A percentile compares a stretch with the other conserved stretches of the same genome.
Evolutionary conservation across 306 rosid species (phyloP).

Genomic region (Dicorynia guianensis): DNA sequence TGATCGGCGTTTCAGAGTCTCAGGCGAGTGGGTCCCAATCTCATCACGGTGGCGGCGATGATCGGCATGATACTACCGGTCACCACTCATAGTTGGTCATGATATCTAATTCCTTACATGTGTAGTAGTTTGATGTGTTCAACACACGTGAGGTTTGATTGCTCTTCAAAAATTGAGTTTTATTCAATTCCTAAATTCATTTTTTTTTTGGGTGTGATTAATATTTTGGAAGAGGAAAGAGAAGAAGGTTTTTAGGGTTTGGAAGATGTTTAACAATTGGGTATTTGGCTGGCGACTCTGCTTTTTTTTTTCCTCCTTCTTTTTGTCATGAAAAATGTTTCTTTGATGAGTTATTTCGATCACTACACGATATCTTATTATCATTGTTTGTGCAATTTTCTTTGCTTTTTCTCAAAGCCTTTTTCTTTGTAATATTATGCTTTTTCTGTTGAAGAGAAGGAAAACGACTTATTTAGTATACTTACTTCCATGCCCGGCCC

Average conservation of each 20-base stretch:
- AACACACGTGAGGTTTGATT: constrained; percentile 82
- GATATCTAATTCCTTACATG: constrained; percentile 43
- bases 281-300: constrained; percentile 36
- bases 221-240: constrained; percentile 37
- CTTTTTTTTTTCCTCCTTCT: constrained; percentile 2
- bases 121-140: constrained; percentile 66
- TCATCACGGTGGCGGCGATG: constrained; percentile 60
- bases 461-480: constrained; percentile 36
- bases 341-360: constrained; percentile 34
- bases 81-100: constrained; percentile 64
- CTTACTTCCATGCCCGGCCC: constrained; percentile 41
- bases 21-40: constrained; percentile 70
- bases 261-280: constrained; percentile 58
- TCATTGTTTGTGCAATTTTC: constrained; percentile 56
- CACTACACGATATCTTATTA: constrained; percentile 54
- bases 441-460: constrained; percentile 49
- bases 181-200: constrained; percentile 38
- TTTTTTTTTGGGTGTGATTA: constrained; percentile 69
- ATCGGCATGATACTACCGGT: constrained; percentile 62
- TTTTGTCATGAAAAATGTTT: constrained; percentile 19
- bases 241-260: constrained; percentile 58
- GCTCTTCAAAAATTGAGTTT: constrained; percentile 53
- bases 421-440: constrained; percentile 42
- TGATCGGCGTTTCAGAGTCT: constrained; percentile 51
- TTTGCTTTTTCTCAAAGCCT: background rate